Base-by-base conservation (phyloP, 2,329 filamentous ascomycete genomes). In the Venturiaceae sp. region DNA sequence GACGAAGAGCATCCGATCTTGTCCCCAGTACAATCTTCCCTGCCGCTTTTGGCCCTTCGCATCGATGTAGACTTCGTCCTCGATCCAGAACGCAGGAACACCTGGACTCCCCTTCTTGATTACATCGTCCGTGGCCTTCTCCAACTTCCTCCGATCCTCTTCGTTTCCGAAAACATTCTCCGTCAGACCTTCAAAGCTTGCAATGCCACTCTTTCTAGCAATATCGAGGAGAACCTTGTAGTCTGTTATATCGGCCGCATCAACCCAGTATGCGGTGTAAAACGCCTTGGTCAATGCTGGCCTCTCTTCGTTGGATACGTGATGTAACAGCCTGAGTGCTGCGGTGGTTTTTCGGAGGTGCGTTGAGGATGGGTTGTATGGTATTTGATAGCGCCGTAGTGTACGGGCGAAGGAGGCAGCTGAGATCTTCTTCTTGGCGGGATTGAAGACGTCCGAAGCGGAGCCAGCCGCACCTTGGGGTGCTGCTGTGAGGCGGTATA, bases 1-100 rank as follows among this genome's bases (percentile, higher is more conserved):
- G 2, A 70, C 69, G 41, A 71, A 70, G 53, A 70, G 68, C 68
- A 71, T 71, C 0, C 67, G 64, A 61, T 71, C 69, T 55, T 71
- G 69, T 1, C 69, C 69, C 69, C 68, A 71, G 28, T 65, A 71
- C 53, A 68, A 69, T 8, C 69, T 58, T 41, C 59, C 34, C 58
- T 37, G 5, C 63, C 53, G 1, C 64, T 64, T 9, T 47, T 50
- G 13, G 61, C 8, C 6, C 19, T 4, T 59, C 67, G 14, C 30
- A 37, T 57, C 55, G 26, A 41, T 57, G 23, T 32, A 57, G 7
- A 57, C 19, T 30, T 57, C 55, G 23, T 63, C 60, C 0, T 65
- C 65, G 4, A 71, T 64, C 68, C 68, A 71, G 28, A 71, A 71
- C 0, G 66, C 66, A 3, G 69, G 69, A 0, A 71, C 69, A 9